Conservation (phyloP, 2,329 filamentous ascomycete genomes). For the Aquanectria penicillioides region DNA sequence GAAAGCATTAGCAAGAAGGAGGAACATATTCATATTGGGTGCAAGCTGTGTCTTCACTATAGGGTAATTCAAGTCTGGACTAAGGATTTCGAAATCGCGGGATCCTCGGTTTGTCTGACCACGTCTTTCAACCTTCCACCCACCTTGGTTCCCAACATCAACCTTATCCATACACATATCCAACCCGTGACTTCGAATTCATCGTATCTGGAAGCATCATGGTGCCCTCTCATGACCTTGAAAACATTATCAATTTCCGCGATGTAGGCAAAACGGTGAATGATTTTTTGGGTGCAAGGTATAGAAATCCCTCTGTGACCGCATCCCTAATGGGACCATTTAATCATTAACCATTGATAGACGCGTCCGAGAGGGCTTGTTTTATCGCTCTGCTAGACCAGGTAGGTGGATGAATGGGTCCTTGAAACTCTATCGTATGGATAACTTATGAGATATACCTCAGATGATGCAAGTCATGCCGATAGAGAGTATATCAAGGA, state of each 20-base stretch:
- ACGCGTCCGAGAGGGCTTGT: conserved; percentile 66
- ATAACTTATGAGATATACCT: conserved; percentile 25
- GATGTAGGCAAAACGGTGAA: conserved; percentile 79
- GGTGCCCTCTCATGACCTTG: conserved; percentile 31
- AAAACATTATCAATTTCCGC: conserved; percentile 74
- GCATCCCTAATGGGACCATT: neutral
- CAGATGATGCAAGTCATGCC: conserved; percentile 74
- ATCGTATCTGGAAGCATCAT: conserved; percentile 26
- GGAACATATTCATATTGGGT: neutral
- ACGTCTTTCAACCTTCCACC: neutral
- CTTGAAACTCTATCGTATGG: too few species aligned
- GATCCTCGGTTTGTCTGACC: neutral
- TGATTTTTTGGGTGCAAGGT: conserved; percentile 64
- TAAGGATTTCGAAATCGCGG: neutral
- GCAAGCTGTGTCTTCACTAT: neutral
- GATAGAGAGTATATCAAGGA: conserved; percentile 71
- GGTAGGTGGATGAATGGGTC: too few species aligned
- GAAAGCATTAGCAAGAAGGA: too few species aligned
- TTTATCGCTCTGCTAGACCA: conserved; percentile 75
- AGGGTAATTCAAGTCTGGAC: too few species aligned
- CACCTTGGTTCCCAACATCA: neutral
- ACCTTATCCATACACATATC: neutral
- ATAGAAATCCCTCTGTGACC: conserved; percentile 6
- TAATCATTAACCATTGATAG: conserved; percentile 41
- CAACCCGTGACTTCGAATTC: too few species aligned